Base-by-base conservation (phyloP, 2,329 filamentous ascomycete species). In the Iodosphaeria phyllophila region DNA sequence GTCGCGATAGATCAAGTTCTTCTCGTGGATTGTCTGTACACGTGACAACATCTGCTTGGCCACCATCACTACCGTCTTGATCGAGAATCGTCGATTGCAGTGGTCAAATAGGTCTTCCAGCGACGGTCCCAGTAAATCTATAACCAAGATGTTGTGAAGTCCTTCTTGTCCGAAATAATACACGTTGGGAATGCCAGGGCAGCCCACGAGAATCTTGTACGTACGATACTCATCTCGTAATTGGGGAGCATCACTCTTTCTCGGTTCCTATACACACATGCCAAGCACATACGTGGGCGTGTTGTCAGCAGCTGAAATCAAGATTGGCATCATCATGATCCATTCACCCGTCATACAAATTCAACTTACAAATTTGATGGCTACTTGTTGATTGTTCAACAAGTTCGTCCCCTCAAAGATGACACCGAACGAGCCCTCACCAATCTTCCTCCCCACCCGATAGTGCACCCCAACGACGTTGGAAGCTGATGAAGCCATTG, bases 401-500 rank as follows among this genome's bases (percentile, higher is more conserved):
- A 98, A 66, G 52, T 98, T 98, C 46, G 84, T 95, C 40, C 89
- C 89, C 56, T 95, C 89, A 46, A 95, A 95, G 48, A 95, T 93
- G 41, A 95, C 89, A 61, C 86, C 86, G 46, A 95, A 95, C 19
- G 83, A 92, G 36, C 86, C 86, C 68, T 95, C 89, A 51, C 89
- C 89, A 41, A 98, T 95, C 63, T 98, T 98, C 70, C 95, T 95
- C 43, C 89, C 89, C 38, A 98, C 89, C 38, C 89, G 71, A 56
- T 98, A 98, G 59, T 98, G 89, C 39, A 98, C 89, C 48, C 89
- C 89, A 44, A 95, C 89, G 39, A 98, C 89, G 56, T 95, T 95
- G 33, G 83, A 92, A 35, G 80, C 89, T 31, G 77, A 82, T 35
- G 79, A 84, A 30, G 80, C 72, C 80, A 89, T 89, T n/a, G n/a